A percentile compares a stretch with the other conserved stretches of the same genome.
phyloP scores from a whole-genome alignment of 495 filamentous ascomycete genomes.

The Clohesyomyces aquaticus region DNA sequence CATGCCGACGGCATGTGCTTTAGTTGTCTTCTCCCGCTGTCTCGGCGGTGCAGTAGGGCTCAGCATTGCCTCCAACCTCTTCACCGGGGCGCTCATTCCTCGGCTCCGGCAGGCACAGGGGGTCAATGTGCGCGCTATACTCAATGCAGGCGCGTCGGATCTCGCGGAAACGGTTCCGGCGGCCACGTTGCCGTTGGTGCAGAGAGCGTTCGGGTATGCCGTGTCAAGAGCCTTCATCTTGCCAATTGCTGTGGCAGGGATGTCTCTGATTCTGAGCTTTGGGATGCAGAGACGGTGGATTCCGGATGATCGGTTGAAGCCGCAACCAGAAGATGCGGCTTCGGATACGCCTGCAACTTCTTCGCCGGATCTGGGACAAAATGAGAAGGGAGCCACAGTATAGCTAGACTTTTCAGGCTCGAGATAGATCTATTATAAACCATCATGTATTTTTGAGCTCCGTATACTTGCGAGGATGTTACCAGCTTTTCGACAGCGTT shows the following conservation, averaged over 20 bases:
- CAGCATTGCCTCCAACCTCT: background rate
- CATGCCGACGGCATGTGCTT: background rate
- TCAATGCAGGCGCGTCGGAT: background rate
- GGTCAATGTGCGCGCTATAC: background rate
- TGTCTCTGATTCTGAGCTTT: background rate
- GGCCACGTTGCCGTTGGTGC: background rate
- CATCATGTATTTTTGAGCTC: too few species aligned
- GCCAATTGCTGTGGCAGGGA: background rate
- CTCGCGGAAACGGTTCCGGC: background rate
- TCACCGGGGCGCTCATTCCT: background rate
- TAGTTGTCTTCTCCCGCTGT: background rate
- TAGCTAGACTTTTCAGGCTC: too few species aligned
- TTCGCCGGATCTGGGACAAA: too few species aligned
- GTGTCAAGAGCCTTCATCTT: background rate
- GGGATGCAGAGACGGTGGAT: too few species aligned
- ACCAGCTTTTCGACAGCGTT: too few species aligned
- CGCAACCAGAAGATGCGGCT: too few species aligned
- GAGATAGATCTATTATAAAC: too few species aligned
- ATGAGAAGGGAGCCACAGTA: too few species aligned
- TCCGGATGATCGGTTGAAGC: too few species aligned
- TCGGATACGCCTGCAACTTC: too few species aligned
- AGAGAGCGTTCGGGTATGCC: background rate
- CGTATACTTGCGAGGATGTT: too few species aligned
- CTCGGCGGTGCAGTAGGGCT: background rate
- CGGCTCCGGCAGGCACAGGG: background rate